Percentiles rank a stretch among this genome's conserved stretches.
Conservation (phyloP, 1,284 basidiomycete genomes). For the Trichosporon asahii region DNA sequence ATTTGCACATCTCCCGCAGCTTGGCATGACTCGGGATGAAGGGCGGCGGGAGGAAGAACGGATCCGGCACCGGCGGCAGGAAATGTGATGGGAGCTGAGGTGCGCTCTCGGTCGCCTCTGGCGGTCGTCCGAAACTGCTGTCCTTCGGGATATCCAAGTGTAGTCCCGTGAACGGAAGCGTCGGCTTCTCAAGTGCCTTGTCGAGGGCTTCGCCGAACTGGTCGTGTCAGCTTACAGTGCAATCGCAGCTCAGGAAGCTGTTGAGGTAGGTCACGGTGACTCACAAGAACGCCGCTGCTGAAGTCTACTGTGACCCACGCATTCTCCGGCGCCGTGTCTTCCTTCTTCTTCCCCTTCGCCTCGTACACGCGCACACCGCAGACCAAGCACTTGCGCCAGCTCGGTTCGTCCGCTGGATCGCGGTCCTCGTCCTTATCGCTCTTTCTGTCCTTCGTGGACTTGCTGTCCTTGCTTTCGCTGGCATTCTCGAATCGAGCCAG, state of each 20-base stretch:
- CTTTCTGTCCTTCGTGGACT: neutral
- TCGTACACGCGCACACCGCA: conserved; percentile 35
- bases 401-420: neutral
- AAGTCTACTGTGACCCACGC: conserved; percentile 37
- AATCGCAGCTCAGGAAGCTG: neutral
- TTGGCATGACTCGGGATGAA: conserved; percentile 53
- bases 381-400: conserved; percentile 43
- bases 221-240: neutral
- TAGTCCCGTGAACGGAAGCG: conserved; percentile 31
- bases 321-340: conserved; percentile 26
- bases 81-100: conserved; percentile 7
- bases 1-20: conserved; percentile 43
- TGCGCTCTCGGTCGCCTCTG: conserved; percentile 24
- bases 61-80: conserved; percentile 43
- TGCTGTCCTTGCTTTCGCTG: neutral
- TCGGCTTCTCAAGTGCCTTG: conserved; percentile 8
- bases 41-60: conserved; percentile 52
- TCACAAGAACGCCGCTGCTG: conserved; percentile 33
- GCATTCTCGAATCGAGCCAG: conserved; percentile 18
- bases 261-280: conserved; percentile 14
- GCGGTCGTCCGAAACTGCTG: conserved; percentile 25
- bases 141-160: conserved; percentile 19
- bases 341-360: conserved; percentile 18
- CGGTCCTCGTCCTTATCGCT: neutral
- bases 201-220: conserved; percentile 35